phyloP scores from a whole-genome alignment of 2,329 filamentous ascomycete species.

The Cladosporium sphaerospermum region DNA sequence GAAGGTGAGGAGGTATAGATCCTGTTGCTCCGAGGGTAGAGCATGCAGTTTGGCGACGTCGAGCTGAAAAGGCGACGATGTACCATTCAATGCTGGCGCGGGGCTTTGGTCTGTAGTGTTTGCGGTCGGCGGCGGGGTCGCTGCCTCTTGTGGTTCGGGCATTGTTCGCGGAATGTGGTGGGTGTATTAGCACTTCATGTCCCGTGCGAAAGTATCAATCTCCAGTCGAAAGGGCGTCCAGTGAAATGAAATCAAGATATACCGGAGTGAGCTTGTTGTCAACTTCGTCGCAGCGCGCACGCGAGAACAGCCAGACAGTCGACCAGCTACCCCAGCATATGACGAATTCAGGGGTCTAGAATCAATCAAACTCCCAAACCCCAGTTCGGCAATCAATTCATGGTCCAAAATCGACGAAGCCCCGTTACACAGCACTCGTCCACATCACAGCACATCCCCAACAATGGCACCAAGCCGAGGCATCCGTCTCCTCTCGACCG shows the following conservation, averaged over 20 bases:
- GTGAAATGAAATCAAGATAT: too few species aligned
- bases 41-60: slow-evolving; percentile 84
- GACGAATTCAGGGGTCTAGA: slow-evolving; percentile 8
- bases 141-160: not conserved
- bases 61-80: slow-evolving; percentile 48
- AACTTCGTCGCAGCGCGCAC: not conserved
- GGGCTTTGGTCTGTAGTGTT: not conserved
- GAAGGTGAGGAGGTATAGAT: slow-evolving; percentile 86
- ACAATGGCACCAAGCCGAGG: slow-evolving; percentile 30
- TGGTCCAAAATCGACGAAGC: not conserved
- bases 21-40: slow-evolving; percentile 88
- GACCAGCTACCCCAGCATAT: not conserved
- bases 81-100: not conserved
- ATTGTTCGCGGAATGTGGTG: not conserved
- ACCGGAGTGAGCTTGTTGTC: too few species aligned
- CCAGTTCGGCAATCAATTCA: not conserved
- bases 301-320: slow-evolving; percentile 1
- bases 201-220: not conserved
- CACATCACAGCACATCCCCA: not conserved
- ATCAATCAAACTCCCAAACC: not conserved
- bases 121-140: not conserved
- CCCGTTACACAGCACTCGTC: not conserved
- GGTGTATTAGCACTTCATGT: slow-evolving; percentile 4
- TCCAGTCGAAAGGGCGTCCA: too few species aligned
- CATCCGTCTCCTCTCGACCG: not conserved